These are phyloP conservation scores for Phytopythium montanum DNA, from an alignment of 352 stramenopile genomes.

Conservation along the genomic window DNA sequence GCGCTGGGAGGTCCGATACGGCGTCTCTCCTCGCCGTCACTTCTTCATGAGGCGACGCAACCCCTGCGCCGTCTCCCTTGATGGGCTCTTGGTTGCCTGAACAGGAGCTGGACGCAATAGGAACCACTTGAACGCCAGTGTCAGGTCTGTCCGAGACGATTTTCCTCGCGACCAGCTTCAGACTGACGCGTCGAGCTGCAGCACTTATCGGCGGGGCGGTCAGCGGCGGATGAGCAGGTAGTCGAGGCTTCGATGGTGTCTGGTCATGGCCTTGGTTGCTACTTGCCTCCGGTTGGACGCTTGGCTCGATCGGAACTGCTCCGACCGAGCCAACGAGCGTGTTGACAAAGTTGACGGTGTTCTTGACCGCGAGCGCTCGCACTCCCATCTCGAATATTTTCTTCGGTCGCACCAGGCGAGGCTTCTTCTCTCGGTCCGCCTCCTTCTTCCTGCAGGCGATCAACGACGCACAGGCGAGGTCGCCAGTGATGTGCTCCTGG, in stretches of 20 bases:
- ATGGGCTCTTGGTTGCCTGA: neutral
- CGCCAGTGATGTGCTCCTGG: constrained; percentile 65
- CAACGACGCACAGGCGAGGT: constrained; percentile 35
- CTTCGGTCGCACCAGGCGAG: constrained; percentile 19
- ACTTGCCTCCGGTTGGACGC: constrained; percentile 2
- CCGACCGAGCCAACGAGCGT: constrained; percentile 15
- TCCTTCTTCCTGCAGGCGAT: constrained; percentile 56
- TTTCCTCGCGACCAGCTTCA: constrained; percentile 1
- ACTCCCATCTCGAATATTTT: constrained; percentile 21
- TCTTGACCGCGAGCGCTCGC: constrained; percentile 42
- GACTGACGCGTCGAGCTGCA: constrained; percentile 1
- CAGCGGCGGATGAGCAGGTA: neutral
- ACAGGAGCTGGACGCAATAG: neutral
- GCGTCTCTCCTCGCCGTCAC: constrained; percentile 22
- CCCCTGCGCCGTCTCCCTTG: neutral
- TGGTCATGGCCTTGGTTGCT: constrained; percentile 8
- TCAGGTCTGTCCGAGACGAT: neutral
- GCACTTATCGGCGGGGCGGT: neutral
- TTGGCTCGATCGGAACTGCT: neutral
- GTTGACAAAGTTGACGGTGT: constrained; percentile 40
- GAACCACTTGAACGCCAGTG: neutral
- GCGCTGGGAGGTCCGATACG: constrained; percentile 26
- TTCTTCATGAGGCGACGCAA: neutral
- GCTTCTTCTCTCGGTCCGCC: constrained; percentile 47
- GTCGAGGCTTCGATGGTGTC: neutral